Evolutionary conservation across 2,329 filamentous ascomycete species (phyloP).

Genomic region (Alternaria brassicae): DNA sequence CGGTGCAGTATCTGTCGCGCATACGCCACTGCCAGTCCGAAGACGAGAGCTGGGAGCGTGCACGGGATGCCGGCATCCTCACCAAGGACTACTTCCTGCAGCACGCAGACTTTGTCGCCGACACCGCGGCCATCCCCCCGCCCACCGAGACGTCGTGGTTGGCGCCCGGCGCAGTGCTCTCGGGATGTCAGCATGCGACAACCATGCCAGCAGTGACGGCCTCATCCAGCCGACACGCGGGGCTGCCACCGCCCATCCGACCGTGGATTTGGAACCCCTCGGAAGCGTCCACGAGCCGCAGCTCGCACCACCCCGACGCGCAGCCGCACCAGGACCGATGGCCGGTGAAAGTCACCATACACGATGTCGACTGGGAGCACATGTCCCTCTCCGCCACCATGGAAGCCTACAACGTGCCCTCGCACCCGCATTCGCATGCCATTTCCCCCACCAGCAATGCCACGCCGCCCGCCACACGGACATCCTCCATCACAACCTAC

Average conservation of each 20-base stretch:
- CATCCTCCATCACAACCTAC: slow-evolving; percentile 66
- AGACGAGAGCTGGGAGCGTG: slow-evolving; percentile 62
- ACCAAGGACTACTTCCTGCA: slow-evolving; percentile 62
- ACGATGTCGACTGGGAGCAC: slow-evolving; percentile 64
- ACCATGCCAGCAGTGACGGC: slow-evolving; percentile 37
- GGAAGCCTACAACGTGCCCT: slow-evolving; percentile 73
- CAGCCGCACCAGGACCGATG: slow-evolving; percentile 63
- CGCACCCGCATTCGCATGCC: slow-evolving; percentile 47
- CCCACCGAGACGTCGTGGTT: slow-evolving; percentile 68
- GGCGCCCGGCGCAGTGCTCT: slow-evolving; percentile 65
- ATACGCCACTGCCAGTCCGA: slow-evolving; percentile 62
- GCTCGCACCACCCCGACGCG: slow-evolving; percentile 25
- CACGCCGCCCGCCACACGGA: slow-evolving; percentile 37
- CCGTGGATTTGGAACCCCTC: slow-evolving; percentile 50
- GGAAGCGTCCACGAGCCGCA: slow-evolving; percentile 37
- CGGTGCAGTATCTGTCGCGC: slow-evolving; percentile 67
- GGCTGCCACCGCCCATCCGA: slow-evolving; percentile 40
- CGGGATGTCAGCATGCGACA: slow-evolving; percentile 67
- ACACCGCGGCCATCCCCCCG: slow-evolving; percentile 59
- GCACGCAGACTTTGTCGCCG: slow-evolving; percentile 65
- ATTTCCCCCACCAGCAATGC: slow-evolving; percentile 26
- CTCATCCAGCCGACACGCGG: slow-evolving; percentile 22
- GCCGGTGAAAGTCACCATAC: slow-evolving; percentile 72
- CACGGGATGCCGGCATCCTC: slow-evolving; percentile 61
- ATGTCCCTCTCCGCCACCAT: slow-evolving; percentile 73